phyloP scores from a whole-genome alignment of 495 filamentous ascomycete genomes.

The Filosporella fistucella region DNA sequence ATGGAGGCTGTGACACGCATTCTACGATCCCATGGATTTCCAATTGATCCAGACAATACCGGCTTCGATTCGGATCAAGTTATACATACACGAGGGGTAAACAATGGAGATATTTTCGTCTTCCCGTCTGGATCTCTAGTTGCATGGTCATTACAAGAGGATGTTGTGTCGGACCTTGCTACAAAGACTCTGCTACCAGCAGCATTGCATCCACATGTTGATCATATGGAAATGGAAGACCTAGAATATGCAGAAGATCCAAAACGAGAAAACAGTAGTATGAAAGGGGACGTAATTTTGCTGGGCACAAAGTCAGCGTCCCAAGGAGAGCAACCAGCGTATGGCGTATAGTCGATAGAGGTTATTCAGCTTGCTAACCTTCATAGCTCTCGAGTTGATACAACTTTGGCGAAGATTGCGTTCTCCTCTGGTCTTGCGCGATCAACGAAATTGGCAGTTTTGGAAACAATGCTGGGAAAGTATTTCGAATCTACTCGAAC shows the following conservation, averaged over 20 bases:
- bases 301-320: constrained; percentile 64
- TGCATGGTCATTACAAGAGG: constrained; percentile 76
- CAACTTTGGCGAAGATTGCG: constrained; percentile 86
- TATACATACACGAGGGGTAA: constrained; percentile 48
- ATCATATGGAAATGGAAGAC: constrained; percentile 77
- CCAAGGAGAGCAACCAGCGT: constrained; percentile 19
- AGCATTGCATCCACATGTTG: constrained; percentile 67
- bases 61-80: constrained; percentile 59
- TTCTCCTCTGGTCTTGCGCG: constrained; percentile 95
- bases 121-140: constrained; percentile 97
- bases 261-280: constrained; percentile 65
- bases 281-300: constrained; percentile 85
- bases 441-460: constrained; percentile 91
- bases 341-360: neutral
- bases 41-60: constrained; percentile 53
- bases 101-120: constrained; percentile 83
- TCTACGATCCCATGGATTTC: constrained; percentile 64
- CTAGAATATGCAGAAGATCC: constrained; percentile 82
- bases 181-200: constrained; percentile 68
- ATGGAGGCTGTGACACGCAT: constrained; percentile 68
- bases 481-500: constrained; percentile 81
- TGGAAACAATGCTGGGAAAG: constrained; percentile 74
- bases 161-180: constrained; percentile 67
- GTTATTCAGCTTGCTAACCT: constrained; percentile 1
- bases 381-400: constrained; percentile 51